Base-by-base conservation (phyloP, 2,329 filamentous ascomycete genomes). In the Cryphonectria carpinicola region DNA sequence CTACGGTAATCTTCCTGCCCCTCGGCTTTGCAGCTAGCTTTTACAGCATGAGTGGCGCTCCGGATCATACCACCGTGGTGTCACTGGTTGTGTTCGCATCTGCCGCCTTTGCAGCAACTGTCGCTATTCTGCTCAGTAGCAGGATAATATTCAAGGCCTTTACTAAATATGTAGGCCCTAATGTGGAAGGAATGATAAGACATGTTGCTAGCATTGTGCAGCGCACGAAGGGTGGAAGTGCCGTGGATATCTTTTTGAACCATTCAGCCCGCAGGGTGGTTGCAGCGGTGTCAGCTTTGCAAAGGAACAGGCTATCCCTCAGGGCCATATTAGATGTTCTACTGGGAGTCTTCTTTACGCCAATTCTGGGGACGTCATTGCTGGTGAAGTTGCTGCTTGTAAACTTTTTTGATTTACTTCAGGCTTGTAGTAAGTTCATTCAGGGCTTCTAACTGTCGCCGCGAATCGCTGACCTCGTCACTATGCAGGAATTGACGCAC, bases 1-100 rank as follows among this genome's bases (percentile, higher is more conserved):
- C 79, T 4, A 81, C 79, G 0, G 76, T 78, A 3, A 74, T 81
- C 32, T 80, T 80, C 70, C 71, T 80, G 4, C 79, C 79, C 0
- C 70, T 78, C 0, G 76, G 78, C 6, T 78, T 81, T 39, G 77
- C 76, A 0, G 72, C 76, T 1, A 76, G 76, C 46, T 71, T 80
- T 5, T 80, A 79, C 70, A 79, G 79, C 56, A 80, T 80, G 77
- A 74, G 65, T 46, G 76, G 71, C 6, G 43, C 71, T 28, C 78
- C 78, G 4, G 56, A 67, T 13, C 37, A 14, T 4, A 49, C 49
- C 3, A 65, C 76, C n/a, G 43, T 76, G 4, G 49, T 67, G 10
- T 70, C 67, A 13, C 74, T 78, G 71, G 72, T 74, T 19, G n/a
- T 61, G 3, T 69, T 69, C 14, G 41, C 68, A 1, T n/a, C 28